phyloP scores from a whole-genome alignment of 768 basidiomycete genomes.

The Cystofilobasidium capitatum region DNA sequence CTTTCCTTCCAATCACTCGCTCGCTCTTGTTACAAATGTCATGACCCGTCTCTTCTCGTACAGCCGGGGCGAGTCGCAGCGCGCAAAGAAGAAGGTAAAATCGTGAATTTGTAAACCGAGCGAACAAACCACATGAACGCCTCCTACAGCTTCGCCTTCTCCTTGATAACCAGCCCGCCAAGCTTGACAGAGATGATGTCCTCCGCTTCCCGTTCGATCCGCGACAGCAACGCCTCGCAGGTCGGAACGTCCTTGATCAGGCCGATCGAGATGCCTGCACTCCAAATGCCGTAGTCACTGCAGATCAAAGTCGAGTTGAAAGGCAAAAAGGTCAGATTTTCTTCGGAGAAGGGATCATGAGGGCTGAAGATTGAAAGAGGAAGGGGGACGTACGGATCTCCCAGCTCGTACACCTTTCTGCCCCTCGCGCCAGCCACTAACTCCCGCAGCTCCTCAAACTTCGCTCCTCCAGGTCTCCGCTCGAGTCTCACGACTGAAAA shows the following conservation, averaged over 20 bases:
- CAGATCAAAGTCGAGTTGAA: too few relatives aligned
- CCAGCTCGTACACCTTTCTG: conserved; percentile 60
- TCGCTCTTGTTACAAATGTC: too few relatives aligned
- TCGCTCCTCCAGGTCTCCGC: conserved; percentile 66
- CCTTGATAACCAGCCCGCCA: not conserved
- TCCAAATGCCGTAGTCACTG: conserved; percentile 75
- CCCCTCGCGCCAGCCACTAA: conserved; percentile 37
- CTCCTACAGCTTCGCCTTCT: too few relatives aligned
- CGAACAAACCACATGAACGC: too few relatives aligned
- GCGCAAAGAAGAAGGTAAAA: too few relatives aligned
- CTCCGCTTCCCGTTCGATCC: conserved; percentile 67
- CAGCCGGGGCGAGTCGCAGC: too few relatives aligned
- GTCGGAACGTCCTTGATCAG: conserved; percentile 72
- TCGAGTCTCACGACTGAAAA: conserved; percentile 67
- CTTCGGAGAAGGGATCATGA: not conserved
- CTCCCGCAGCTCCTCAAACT: conserved; percentile 74
- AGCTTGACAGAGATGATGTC: conserved; percentile 47
- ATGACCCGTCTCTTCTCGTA: too few relatives aligned
- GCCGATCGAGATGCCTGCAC: conserved; percentile 39
- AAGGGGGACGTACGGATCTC: conserved; percentile 52
- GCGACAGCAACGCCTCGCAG: conserved; percentile 58
- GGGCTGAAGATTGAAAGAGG: not conserved
- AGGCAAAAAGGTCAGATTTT: not conserved
- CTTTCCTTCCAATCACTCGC: too few relatives aligned
- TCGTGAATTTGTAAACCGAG: too few relatives aligned